phyloP scores from a whole-genome alignment of 129 eudicot species.

The Dittrichia graveolens region DNA sequence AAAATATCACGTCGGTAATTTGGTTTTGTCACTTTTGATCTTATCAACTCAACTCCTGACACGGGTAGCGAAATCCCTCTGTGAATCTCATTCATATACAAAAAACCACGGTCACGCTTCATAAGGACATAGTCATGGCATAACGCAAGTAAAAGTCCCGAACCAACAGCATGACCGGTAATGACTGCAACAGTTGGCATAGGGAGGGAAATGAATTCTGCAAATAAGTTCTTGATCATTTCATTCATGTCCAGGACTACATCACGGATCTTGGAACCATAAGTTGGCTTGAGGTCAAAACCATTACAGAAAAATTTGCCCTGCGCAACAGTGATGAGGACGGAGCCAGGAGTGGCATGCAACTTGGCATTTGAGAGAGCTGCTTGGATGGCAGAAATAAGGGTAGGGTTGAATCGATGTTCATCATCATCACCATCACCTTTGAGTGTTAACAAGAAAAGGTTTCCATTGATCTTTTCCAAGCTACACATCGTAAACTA shows the following conservation, averaged over 20 bases:
- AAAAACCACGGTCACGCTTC: conserved; percentile 41
- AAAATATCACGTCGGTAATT: neutral
- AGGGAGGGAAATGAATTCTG: conserved; percentile 57
- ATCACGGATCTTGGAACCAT: neutral
- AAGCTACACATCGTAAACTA: conserved; percentile 3
- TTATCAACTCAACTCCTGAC: conserved; percentile 9
- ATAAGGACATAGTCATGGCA: conserved; percentile 68
- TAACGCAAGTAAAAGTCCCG: conserved; percentile 61
- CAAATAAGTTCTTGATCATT: conserved; percentile 37
- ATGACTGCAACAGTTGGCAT: conserved; percentile 76
- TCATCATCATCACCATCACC: conserved; percentile 4
- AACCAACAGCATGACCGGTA: conserved; percentile 74
- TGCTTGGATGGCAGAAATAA: conserved; percentile 16
- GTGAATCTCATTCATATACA: conserved; percentile 76
- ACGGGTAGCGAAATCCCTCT: conserved; percentile 16
- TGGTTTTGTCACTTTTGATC: neutral
- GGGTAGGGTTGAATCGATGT: neutral
- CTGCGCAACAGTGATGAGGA: conserved; percentile 3
- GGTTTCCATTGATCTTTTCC: neutral
- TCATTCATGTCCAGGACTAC: conserved; percentile 35
- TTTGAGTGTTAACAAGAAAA: conserved; percentile 10
- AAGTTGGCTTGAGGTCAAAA: neutral
- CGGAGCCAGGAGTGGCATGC: conserved; percentile 8
- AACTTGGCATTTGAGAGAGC: conserved; percentile 1
- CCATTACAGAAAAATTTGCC: conserved; percentile 23